Evolutionary conservation across 2,329 filamentous ascomycete genomes (phyloP).

Genomic region (Tetracladium maxilliforme): DNA sequence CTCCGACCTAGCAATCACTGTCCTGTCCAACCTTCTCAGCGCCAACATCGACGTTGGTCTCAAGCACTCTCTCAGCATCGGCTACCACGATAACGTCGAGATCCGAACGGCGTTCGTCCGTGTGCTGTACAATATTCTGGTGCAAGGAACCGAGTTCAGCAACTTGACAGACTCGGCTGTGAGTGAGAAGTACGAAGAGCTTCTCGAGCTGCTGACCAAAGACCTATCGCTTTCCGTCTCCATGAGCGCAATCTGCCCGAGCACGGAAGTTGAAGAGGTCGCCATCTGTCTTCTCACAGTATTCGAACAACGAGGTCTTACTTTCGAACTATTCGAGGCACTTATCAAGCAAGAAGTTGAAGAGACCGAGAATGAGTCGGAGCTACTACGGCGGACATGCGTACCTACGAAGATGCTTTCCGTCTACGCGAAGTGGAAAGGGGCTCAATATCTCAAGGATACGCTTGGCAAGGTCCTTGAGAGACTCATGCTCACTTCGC

Average conservation of each 20-base stretch:
- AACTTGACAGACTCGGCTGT: conserved; percentile 53
- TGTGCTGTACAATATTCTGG: conserved; percentile 54
- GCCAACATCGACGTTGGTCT: conserved; percentile 59
- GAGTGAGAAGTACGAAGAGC: conserved; percentile 52
- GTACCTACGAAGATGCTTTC: conserved; percentile 62
- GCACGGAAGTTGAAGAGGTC: conserved; percentile 53
- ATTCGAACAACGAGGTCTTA: conserved; percentile 51
- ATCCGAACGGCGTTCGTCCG: conserved; percentile 57
- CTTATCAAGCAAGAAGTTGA: conserved; percentile 56
- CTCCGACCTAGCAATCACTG: conserved; percentile 50
- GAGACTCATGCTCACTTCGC: conserved; percentile 48
- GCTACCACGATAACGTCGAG: conserved; percentile 56
- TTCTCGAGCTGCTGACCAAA: conserved; percentile 47
- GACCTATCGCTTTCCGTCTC: conserved; percentile 48
- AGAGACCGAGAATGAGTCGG: conserved; percentile 54
- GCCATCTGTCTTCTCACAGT: conserved; percentile 53
- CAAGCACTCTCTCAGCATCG: conserved; percentile 55
- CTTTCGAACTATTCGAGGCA: conserved; percentile 48
- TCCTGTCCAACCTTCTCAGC: conserved; percentile 53
- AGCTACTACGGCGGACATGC: conserved; percentile 51
- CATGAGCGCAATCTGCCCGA: conserved; percentile 51
- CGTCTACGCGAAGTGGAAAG: conserved; percentile 60
- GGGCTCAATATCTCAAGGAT: conserved; percentile 42
- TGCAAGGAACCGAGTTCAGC: conserved; percentile 59
- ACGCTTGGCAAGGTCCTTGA: conserved; percentile 55